phyloP scores from a whole-genome alignment of 2,329 filamentous ascomycete species.

The Graphilbum sp. region DNA sequence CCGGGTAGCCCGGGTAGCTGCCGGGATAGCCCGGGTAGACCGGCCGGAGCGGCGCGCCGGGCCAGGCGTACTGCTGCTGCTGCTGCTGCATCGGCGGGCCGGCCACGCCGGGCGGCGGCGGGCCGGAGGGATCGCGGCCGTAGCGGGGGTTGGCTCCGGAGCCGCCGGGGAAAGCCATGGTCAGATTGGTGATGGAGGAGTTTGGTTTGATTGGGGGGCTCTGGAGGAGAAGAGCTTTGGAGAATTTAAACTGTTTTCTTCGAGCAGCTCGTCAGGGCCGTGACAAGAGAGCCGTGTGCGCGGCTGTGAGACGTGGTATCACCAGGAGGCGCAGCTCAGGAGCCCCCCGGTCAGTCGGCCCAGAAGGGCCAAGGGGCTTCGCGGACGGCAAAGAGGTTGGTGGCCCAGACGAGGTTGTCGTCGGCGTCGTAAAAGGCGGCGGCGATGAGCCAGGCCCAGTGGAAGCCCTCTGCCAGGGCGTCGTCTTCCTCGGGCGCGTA shows the following conservation, averaged over 20 bases:
- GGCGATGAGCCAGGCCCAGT: slow-evolving; percentile 30
- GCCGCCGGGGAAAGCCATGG: slow-evolving; percentile 6
- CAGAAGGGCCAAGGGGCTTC: background rate
- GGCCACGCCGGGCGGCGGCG: slow-evolving; percentile 1
- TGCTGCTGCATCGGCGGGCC: background rate
- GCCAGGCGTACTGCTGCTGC: background rate
- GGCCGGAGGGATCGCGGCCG: slow-evolving; percentile 8
- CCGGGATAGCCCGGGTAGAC: background rate
- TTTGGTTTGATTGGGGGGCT: background rate
- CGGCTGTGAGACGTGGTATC: no score
- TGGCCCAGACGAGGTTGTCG: slow-evolving; percentile 27
- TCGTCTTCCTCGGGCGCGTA: slow-evolving; percentile 9
- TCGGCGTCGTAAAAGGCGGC: slow-evolving; percentile 29
- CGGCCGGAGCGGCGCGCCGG: background rate
- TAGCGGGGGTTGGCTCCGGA: slow-evolving; percentile 11
- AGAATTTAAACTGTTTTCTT: no score
- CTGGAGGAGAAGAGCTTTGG: no score
- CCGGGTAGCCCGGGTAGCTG: background rate
- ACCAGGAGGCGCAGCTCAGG: no score
- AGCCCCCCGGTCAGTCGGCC: no score
- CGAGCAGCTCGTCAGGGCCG: no score
- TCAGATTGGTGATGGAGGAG: background rate
- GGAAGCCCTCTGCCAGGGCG: slow-evolving; percentile 8
- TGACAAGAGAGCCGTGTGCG: no score
- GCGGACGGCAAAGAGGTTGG: slow-evolving; percentile 21